Conservation (phyloP, 768 basidiomycete genomes). For the Asterophora lycoperdoides region DNA sequence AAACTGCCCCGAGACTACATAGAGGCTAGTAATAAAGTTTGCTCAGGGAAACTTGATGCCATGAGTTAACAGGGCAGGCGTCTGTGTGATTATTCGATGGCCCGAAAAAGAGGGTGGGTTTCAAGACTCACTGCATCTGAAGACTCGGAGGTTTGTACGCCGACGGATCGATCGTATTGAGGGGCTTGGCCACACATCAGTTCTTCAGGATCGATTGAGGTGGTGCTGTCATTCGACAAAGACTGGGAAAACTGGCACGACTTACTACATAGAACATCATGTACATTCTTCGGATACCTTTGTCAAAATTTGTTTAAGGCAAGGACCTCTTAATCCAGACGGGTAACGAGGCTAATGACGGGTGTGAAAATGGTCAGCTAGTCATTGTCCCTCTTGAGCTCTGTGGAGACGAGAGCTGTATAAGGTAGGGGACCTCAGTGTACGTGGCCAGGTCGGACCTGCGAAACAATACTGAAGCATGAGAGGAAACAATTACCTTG, state of each 20-base stretch:
- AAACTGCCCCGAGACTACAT: not conserved
- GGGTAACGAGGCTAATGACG: too few species aligned
- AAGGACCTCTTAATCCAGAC: too few species aligned
- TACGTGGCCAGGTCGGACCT: too few species aligned
- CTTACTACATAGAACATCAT: too few species aligned
- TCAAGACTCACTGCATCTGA: not conserved
- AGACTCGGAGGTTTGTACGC: not conserved
- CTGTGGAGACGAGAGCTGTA: not conserved
- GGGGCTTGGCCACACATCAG: not conserved
- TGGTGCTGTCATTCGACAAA: not conserved
- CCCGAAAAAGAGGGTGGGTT: not conserved
- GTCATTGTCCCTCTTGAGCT: too few species aligned
- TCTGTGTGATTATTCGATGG: not conserved
- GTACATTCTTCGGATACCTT: not conserved
- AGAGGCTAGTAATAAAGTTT: not conserved
- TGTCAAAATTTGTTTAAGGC: not conserved
- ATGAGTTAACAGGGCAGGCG: not conserved
- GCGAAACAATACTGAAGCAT: too few species aligned
- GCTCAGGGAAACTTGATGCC: not conserved
- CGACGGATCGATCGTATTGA: not conserved
- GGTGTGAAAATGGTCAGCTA: too few species aligned
- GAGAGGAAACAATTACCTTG: too few species aligned
- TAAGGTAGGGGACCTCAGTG: too few species aligned
- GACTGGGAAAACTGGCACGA: too few species aligned
- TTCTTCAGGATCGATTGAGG: slow-evolving; percentile 1